A percentile compares a stretch with the other conserved stretches of the same genome.
phyloP scores from a whole-genome alignment of 2,329 filamentous ascomycete genomes.

The Neurospora crassa region DNA sequence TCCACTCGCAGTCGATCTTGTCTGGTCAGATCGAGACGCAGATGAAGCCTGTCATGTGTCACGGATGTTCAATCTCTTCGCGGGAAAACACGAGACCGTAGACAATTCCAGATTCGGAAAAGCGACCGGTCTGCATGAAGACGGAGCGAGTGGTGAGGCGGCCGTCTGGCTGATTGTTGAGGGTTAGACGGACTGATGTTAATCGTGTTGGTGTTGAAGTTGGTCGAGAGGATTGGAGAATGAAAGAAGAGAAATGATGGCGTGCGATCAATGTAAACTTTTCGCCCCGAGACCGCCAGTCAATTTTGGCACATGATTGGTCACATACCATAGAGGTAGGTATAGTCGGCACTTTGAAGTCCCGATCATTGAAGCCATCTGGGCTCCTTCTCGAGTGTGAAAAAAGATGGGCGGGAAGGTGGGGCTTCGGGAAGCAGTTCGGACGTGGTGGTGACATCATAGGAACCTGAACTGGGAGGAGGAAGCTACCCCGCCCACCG shows the following conservation, averaged over 20 bases:
- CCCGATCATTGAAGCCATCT: neutral
- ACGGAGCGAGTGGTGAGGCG: neutral
- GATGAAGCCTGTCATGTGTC: neutral
- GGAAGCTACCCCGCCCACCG: constrained; percentile 14
- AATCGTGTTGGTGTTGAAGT: neutral
- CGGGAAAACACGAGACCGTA: neutral
- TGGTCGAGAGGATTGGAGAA: neutral
- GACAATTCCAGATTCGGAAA: neutral
- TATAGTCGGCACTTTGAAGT: neutral
- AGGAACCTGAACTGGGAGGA: neutral
- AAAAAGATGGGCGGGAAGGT: neutral
- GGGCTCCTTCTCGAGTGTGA: neutral
- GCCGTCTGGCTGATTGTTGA: neutral
- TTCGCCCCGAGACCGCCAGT: neutral
- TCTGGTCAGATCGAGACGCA: neutral
- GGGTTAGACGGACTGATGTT: neutral
- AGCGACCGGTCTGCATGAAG: neutral
- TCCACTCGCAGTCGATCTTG: neutral
- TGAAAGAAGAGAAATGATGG: neutral
- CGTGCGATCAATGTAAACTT: neutral
- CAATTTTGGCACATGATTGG: neutral
- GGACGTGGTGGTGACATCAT: constrained; percentile 4
- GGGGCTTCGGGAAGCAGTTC: neutral
- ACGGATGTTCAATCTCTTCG: neutral
- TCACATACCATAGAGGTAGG: too few relatives aligned